Evolutionary conservation across 495 filamentous ascomycete species (phyloP).

Genomic region (Paragyromitra xinjiangensis): DNA sequence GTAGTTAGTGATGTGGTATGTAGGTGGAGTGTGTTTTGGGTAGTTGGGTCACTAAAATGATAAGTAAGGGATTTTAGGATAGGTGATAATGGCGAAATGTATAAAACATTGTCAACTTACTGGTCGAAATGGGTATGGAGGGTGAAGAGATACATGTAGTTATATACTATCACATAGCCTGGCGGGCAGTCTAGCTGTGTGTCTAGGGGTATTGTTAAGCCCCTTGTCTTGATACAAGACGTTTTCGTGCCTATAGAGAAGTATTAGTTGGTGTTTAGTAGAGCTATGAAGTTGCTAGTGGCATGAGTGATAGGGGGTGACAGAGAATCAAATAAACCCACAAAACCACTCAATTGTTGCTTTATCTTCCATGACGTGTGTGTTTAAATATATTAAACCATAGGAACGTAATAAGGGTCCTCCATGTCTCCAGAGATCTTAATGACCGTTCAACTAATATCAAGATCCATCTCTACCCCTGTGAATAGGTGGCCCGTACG

Average conservation of each 20-base stretch:
- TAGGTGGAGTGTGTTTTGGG: too few species aligned
- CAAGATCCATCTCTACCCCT: not conserved
- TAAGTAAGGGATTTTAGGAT: too few species aligned
- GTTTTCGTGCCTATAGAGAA: not conserved
- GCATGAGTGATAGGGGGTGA: slow-evolving; percentile 2
- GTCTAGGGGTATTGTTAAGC: not conserved
- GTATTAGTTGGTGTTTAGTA: not conserved
- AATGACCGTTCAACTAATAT: not conserved
- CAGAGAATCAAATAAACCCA: not conserved
- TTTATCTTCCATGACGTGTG: not conserved
- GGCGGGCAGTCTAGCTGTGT: not conserved
- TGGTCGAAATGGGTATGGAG: too few species aligned
- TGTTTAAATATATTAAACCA: not conserved
- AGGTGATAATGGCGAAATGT: too few species aligned
- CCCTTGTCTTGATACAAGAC: slow-evolving; percentile 4
- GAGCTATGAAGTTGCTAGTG: not conserved
- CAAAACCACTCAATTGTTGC: slow-evolving; percentile 1
- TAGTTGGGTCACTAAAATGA: too few species aligned
- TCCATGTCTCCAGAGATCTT: not conserved
- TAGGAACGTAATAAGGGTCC: not conserved
- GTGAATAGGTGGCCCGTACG: not conserved
- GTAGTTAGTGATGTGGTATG: too few species aligned
- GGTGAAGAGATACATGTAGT: too few species aligned
- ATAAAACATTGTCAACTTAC: too few species aligned
- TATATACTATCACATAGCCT: too few species aligned